These are phyloP conservation scores for Eimeria necatrix DNA, from an alignment of 169 alveolate species.

Conservation along the genomic window DNA sequence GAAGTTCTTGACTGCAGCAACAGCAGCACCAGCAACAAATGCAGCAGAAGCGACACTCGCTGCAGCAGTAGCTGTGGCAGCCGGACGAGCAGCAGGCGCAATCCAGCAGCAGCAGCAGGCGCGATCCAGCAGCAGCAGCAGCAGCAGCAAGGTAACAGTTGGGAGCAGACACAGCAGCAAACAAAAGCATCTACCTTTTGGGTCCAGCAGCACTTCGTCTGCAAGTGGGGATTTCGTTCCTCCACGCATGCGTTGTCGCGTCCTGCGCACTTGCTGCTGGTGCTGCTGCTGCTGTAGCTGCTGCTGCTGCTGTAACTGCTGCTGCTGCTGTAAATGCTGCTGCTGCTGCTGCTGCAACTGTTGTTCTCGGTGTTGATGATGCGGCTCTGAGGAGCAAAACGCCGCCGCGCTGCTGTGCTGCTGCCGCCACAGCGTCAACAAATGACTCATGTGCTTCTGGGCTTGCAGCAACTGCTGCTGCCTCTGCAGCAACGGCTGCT, in stretches of 20 bases:
- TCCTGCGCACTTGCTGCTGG: background rate
- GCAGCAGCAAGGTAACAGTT: background rate
- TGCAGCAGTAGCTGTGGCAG: background rate
- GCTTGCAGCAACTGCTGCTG: background rate
- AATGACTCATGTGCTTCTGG: background rate
- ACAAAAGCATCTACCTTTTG: background rate
- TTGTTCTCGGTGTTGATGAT: background rate
- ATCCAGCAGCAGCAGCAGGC: background rate
- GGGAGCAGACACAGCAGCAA: background rate
- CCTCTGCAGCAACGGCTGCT: slow-evolving; percentile 33
- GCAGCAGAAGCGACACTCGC: background rate
- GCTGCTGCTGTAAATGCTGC: background rate
- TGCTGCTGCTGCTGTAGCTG: slow-evolving; percentile 38
- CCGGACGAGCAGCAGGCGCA: background rate
- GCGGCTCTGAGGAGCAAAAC: background rate
- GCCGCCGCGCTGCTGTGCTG: background rate
- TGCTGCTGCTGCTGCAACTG: background rate
- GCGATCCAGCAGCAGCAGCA: background rate
- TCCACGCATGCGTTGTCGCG: background rate
- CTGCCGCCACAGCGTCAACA: background rate
- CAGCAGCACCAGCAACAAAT: background rate
- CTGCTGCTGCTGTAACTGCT: slow-evolving; percentile 3
- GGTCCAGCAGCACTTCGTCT: background rate
- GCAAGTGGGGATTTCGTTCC: background rate
- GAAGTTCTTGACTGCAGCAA: slow-evolving; percentile 38